Evolutionary conservation across 2,329 filamentous ascomycete species (phyloP).

Genomic region (Pseudogymnoascus sp.): DNA sequence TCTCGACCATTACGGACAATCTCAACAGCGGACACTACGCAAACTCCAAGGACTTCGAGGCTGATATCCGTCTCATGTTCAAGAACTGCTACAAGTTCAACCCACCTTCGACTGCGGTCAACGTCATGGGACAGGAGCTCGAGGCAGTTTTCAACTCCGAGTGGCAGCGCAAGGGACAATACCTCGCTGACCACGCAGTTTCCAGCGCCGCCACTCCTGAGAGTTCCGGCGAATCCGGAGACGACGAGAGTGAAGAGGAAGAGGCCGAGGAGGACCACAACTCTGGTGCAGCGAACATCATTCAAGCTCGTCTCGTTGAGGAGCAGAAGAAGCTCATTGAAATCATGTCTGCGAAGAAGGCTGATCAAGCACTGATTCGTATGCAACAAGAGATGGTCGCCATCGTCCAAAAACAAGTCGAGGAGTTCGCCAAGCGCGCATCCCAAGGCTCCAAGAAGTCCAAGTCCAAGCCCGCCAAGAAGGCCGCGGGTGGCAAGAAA

Average conservation of each 20-base stretch:
- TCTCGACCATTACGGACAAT: conserved; percentile 72
- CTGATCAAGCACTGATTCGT: conserved; percentile 45
- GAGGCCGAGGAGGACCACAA: conserved; percentile 44
- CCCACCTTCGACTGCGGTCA: conserved; percentile 65
- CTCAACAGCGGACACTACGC: conserved; percentile 72
- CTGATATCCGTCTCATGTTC: conserved; percentile 75
- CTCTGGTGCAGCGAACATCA: conserved; percentile 26
- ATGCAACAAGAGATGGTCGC: conserved; percentile 55
- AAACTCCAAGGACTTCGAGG: conserved; percentile 76
- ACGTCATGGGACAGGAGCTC: conserved; percentile 61
- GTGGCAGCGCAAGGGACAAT: conserved; percentile 72
- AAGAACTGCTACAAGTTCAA: conserved; percentile 93
- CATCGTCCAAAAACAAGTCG: conserved; percentile 52
- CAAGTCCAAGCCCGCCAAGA: conserved; percentile 37
- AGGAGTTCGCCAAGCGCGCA: conserved; percentile 50
- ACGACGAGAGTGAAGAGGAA: conserved; percentile 56
- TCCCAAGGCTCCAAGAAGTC: conserved; percentile 50
- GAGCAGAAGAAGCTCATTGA: conserved; percentile 53
- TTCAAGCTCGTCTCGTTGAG: conserved; percentile 41
- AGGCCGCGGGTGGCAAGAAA: conserved; percentile 23
- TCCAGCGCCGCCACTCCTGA: conserved; percentile 56
- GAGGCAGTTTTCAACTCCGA: conserved; percentile 68
- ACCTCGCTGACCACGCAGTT: conserved; percentile 67
- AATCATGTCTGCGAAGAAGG: conserved; percentile 42
- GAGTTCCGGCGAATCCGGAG: conserved; percentile 62